These are phyloP conservation scores for Ploettnerulaceae sp. DNA, from an alignment of 2,329 filamentous ascomycete genomes.

Conservation along the genomic window DNA sequence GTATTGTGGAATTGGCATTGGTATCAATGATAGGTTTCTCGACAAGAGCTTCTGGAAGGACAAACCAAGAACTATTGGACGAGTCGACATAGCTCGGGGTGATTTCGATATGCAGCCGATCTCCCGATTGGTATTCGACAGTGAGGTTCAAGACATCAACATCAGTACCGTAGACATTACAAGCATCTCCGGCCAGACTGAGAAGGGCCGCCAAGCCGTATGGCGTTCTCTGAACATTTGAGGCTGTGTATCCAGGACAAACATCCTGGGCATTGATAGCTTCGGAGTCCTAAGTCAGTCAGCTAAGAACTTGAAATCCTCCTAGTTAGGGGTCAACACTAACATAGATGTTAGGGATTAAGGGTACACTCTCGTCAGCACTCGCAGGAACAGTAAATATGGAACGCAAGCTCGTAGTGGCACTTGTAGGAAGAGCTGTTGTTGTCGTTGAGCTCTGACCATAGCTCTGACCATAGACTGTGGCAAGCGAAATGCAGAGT, in stretches of 20 bases:
- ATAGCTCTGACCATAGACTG: constrained; percentile 15
- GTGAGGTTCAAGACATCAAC: constrained; percentile 60
- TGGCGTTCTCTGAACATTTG: constrained; percentile 48
- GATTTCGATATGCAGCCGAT: constrained; percentile 68
- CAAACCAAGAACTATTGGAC: constrained; percentile 61
- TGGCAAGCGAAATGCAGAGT: constrained; percentile 13
- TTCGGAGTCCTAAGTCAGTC: constrained; percentile 44
- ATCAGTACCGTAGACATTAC: constrained; percentile 76
- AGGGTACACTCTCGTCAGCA: constrained; percentile 41
- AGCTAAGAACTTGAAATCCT: neutral
- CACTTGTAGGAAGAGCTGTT: constrained; percentile 2
- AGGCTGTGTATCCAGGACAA: constrained; percentile 66
- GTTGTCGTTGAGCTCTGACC: too few relatives aligned
- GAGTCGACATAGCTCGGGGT: constrained; percentile 56
- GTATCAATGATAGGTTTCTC: constrained; percentile 34
- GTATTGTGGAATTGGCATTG: constrained; percentile 36
- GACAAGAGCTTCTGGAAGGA: constrained; percentile 59
- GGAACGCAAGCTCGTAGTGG: constrained; percentile 21
- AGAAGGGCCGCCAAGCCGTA: constrained; percentile 65
- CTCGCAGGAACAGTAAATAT: constrained; percentile 44
- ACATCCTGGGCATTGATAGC: constrained; percentile 48
- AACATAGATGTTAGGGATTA: constrained; percentile 53
- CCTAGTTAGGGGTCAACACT: neutral
- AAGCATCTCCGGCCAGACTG: constrained; percentile 61
- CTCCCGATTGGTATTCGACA: constrained; percentile 61